A percentile compares a stretch with the other conserved stretches of the same genome.
These are phyloP conservation scores for Aspergillus asperescens DNA, from an alignment of 495 filamentous ascomycete species.

Conservation along the genomic window DNA sequence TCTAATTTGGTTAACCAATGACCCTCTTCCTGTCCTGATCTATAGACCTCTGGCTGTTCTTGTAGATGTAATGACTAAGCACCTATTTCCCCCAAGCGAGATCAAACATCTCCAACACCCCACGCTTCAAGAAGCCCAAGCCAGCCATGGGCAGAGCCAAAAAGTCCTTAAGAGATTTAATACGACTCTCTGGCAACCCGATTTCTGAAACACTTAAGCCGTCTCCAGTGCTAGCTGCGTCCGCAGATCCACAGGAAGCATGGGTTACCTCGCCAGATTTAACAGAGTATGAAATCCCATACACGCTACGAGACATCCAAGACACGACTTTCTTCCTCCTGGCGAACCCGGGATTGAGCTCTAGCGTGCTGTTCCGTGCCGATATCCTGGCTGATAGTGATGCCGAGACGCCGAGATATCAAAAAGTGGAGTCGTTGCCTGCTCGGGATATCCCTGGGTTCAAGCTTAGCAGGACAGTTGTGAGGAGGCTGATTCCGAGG, in stretches of 20 bases:
- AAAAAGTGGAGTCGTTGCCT: not conserved
- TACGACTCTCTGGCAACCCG: constrained; percentile 28
- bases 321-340: constrained; percentile 68
- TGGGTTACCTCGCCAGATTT: constrained; percentile 37
- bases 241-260: constrained; percentile 14
- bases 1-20: too few relatives aligned
- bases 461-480: constrained; percentile 52
- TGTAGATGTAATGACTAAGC: constrained; percentile 10
- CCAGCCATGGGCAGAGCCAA: constrained; percentile 5
- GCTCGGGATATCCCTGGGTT: constrained; percentile 49
- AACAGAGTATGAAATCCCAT: constrained; percentile 33
- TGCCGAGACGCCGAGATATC: not conserved
- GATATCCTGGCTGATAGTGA: constrained; percentile 66
- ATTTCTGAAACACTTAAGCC: constrained; percentile 27
- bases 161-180: constrained; percentile 18
- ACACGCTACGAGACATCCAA: constrained; percentile 54
- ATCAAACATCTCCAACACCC: too few relatives aligned
- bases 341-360: constrained; percentile 81
- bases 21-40: not conserved
- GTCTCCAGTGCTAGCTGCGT: constrained; percentile 15
- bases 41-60: too few relatives aligned
- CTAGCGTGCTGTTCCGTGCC: constrained; percentile 75
- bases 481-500: constrained; percentile 73
- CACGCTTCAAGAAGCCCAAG: not conserved
- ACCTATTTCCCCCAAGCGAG: not conserved